phyloP scores from a whole-genome alignment of 768 basidiomycete species.

The Asterophora lycoperdoides region DNA sequence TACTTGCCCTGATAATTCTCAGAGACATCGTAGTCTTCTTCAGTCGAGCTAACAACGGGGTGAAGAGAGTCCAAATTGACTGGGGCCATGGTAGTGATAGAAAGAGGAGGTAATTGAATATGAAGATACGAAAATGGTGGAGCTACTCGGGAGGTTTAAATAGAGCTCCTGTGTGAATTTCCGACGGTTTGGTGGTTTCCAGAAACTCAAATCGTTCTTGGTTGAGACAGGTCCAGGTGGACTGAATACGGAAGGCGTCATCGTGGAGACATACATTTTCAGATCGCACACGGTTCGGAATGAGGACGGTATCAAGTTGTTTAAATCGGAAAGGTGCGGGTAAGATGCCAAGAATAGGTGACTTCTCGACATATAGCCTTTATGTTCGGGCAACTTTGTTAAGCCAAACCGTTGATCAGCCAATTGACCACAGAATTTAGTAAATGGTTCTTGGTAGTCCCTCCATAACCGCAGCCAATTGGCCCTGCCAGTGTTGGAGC shows the following conservation, averaged over 20 bases:
- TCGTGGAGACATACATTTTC: neutral
- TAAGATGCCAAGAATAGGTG: too few species aligned
- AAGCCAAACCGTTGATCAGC: too few species aligned
- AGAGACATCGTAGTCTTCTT: slow-evolving; percentile 32
- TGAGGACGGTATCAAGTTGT: too few species aligned
- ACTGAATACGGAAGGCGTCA: neutral
- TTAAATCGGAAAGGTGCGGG: neutral
- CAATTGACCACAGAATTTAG: too few species aligned
- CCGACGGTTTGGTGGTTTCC: neutral
- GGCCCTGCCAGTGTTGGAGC: too few species aligned
- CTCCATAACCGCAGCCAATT: too few species aligned
- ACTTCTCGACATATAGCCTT: too few species aligned
- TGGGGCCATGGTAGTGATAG: neutral
- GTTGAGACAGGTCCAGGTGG: neutral
- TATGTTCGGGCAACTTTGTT: too few species aligned
- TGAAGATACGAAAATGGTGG: neutral
- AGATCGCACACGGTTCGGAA: neutral
- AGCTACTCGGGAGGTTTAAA: slow-evolving; percentile 1
- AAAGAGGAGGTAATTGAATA: neutral
- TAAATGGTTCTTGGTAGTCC: too few species aligned
- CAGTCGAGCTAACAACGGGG: too few species aligned
- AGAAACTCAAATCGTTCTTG: neutral
- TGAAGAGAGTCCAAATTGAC: neutral
- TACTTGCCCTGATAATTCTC: slow-evolving; percentile 64
- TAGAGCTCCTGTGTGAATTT: slow-evolving; percentile 4